These are phyloP conservation scores for Sporopachydermia cereana DNA, from an alignment of 1,139 yeast genomes.

Conservation along the genomic window DNA sequence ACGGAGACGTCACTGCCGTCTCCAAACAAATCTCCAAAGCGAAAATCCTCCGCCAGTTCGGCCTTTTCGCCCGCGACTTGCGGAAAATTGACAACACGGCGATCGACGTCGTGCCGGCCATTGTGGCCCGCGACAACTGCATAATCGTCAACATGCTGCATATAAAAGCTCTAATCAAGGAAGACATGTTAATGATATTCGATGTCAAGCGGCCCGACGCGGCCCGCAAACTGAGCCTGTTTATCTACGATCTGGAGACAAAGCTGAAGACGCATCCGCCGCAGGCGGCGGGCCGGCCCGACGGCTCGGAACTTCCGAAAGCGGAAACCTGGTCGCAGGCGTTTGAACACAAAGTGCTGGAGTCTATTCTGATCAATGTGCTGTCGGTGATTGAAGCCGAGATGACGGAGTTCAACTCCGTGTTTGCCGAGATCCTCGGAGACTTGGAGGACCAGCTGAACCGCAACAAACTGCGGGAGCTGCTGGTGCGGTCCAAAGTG, in stretches of 20 bases:
- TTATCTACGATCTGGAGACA: constrained; percentile 38
- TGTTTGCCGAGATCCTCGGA: constrained; percentile 41
- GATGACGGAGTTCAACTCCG: constrained; percentile 30
- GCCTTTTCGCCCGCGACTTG: constrained; percentile 61
- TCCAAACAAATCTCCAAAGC: constrained; percentile 49
- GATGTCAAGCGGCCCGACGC: constrained; percentile 35
- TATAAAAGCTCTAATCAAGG: constrained; percentile 57
- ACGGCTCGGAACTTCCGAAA: no score
- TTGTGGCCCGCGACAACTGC: constrained; percentile 50
- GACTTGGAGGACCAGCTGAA: constrained; percentile 64
- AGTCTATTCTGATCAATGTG: constrained; percentile 42
- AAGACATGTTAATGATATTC: constrained; percentile 54
- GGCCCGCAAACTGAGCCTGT: constrained; percentile 34
- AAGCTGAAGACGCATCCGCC: constrained; percentile 25
- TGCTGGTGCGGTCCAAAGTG: constrained; percentile 55
- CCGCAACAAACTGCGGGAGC: constrained; percentile 51
- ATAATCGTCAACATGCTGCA: constrained; percentile 55
- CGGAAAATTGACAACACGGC: constrained; percentile 62
- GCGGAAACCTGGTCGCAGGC: constrained; percentile 21
- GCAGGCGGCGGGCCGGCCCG: constrained; percentile 2
- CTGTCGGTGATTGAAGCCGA: constrained; percentile 47
- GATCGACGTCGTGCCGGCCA: constrained; percentile 59
- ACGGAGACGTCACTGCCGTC: constrained; percentile 45
- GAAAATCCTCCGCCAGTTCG: constrained; percentile 45
- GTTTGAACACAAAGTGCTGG: constrained; percentile 46